Base-by-base conservation (phyloP, 2,329 filamentous ascomycete species). In the Cercospora sesami region DNA sequence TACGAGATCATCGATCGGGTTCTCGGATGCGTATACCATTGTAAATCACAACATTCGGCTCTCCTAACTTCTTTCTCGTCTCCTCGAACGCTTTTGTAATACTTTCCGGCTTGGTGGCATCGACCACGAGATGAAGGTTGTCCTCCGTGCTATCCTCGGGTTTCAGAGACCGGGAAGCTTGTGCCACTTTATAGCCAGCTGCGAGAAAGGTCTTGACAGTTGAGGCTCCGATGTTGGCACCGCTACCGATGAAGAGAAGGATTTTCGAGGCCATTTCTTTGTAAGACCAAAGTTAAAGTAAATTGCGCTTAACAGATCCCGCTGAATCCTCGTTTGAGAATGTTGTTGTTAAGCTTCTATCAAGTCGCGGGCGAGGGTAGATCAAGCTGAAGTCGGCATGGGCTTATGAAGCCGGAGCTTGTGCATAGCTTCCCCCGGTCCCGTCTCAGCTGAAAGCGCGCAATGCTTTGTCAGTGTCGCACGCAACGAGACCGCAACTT, bases 31-130 rank as follows among this genome's bases (percentile, higher is more conserved):
- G 14, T 66, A 66, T 69, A 78, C 75, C 75, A 71, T 83, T 84
- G 66, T 83, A 83, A 3, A 83, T 75, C 5, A 84, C 79, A 2
- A 84, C 82, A 64, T 78, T 80, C 6, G 82, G 82, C n/a, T 75
- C 63, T 18, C 79, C 77, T 7, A 81, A 70, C 28, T 70, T 42
- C 58, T 68, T 60, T 58, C 79, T 80, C 3, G 83, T 80, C 68
- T 78, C 77, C 0, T 73, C 67, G 71, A 85, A 85, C 3, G 78
- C 74, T 2, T 63, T 67, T 2, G 72, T 66, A 1, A 85, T 75
- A n/a, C 74, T 72, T 1, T 74, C 61, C 0, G 81, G 75, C 10
- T 81, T 71, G 0, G 76, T 70, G 8, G 83, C 74, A 68, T 84
- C 82, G 58, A 48, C 81, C 14, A 30, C 5, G 10, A 70, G 14